Conservation (phyloP, 768 basidiomycete species). For the Pisolithus marmoratus region DNA sequence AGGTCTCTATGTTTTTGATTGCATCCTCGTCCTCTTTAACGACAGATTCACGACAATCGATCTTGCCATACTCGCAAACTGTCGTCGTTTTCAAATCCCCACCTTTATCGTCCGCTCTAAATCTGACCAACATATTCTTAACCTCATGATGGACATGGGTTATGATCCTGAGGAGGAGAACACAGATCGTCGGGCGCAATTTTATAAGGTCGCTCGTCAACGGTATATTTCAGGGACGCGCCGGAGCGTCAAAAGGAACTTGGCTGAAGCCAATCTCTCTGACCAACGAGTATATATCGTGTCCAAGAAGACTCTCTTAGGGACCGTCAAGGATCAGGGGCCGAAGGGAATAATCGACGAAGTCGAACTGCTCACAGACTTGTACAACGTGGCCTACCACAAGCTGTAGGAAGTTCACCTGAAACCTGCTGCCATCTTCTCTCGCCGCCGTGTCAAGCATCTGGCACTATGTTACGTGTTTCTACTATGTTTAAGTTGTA, state of each 20-base stretch:
- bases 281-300: conserved; percentile 12
- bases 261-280: conserved; percentile 8
- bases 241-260: conserved; percentile 4
- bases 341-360: conserved; percentile 3
- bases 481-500: no score
- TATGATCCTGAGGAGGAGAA: conserved; percentile 4
- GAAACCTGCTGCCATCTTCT: not conserved
- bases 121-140: conserved; percentile 14
- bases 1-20: conserved; percentile 19
- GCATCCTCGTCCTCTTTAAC: conserved; percentile 13
- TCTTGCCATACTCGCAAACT: conserved; percentile 19
- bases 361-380: conserved; percentile 4
- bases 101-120: no score
- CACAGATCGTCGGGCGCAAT: not conserved
- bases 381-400: not conserved
- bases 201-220: conserved; percentile 2
- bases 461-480: no score
- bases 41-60: conserved; percentile 23
- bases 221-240: conserved; percentile 5
- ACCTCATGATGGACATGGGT: conserved; percentile 6
- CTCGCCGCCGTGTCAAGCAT: no score
- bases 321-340: not conserved
- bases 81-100: conserved; percentile 14
- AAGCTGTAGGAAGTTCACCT: not conserved
- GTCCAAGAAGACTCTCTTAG: conserved; percentile 7